These are phyloP conservation scores for Spencermartinsiella europaea DNA, from an alignment of 805 yeast species.

Conservation along the genomic window DNA sequence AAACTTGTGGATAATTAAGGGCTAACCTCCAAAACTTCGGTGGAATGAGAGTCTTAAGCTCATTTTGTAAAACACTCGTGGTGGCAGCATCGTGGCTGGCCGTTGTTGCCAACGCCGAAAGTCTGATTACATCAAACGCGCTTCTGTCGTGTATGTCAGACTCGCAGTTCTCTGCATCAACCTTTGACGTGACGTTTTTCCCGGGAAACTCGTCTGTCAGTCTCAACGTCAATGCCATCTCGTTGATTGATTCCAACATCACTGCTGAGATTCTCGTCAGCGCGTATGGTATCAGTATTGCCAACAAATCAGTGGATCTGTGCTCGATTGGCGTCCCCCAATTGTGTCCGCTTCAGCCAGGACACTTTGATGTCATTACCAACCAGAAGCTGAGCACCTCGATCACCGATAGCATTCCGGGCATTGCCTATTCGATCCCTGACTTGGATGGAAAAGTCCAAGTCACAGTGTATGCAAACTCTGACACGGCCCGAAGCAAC, in stretches of 20 bases:
- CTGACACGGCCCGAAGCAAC: slow-evolving; percentile 36
- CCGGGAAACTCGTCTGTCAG: slow-evolving; percentile 60
- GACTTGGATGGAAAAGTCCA: slow-evolving; percentile 89
- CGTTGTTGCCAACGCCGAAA: too few relatives aligned
- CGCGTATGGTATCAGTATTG: slow-evolving; percentile 73
- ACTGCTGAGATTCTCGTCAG: slow-evolving; percentile 60
- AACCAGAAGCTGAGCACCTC: slow-evolving; percentile 30
- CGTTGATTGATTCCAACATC: slow-evolving; percentile 70
- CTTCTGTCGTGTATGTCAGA: slow-evolving; percentile 87
- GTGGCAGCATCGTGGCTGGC: too few relatives aligned
- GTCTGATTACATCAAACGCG: slow-evolving; percentile 48
- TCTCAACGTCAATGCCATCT: slow-evolving; percentile 69
- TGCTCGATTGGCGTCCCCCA: slow-evolving; percentile 50
- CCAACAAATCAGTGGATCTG: slow-evolving; percentile 51
- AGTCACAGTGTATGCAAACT: slow-evolving; percentile 55
- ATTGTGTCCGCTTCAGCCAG: slow-evolving; percentile 81
- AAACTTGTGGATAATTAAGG: too few relatives aligned
- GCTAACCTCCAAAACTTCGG: too few relatives aligned
- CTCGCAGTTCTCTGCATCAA: slow-evolving; percentile 80
- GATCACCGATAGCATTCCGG: slow-evolving; percentile 57
- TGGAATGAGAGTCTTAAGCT: too few relatives aligned
- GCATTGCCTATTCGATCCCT: slow-evolving; percentile 84
- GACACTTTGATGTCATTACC: slow-evolving; percentile 70
- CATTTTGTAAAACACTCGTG: too few relatives aligned
- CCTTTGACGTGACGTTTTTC: slow-evolving; percentile 67